phyloP scores from a whole-genome alignment of 1,284 basidiomycete species.

The Boletus albobrunnescens region DNA sequence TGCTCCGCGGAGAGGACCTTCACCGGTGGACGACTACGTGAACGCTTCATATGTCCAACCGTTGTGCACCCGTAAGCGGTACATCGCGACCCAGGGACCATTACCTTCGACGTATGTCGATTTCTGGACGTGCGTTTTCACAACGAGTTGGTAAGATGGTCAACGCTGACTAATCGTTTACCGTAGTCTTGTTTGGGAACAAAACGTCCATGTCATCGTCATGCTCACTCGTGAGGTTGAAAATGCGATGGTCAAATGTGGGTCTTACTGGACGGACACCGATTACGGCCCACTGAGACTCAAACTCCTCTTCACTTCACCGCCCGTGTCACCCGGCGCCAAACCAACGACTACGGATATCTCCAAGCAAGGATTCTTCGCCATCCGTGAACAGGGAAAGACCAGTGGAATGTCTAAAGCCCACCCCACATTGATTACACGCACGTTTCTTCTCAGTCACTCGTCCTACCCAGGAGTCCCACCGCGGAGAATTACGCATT shows the following conservation, averaged over 20 bases:
- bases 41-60: constrained; percentile 92
- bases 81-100: constrained; percentile 97
- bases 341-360: constrained; percentile 10
- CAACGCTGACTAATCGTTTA: constrained; percentile 9
- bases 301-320: constrained; percentile 59
- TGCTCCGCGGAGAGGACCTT: constrained; percentile 12
- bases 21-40: constrained; percentile 78
- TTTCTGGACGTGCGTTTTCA: constrained; percentile 86
- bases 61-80: constrained; percentile 71
- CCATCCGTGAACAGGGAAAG: constrained; percentile 23
- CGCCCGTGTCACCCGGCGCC: constrained; percentile 30
- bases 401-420: constrained; percentile 12
- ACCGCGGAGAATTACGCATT: constrained; percentile 65
- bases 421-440: constrained; percentile 49
- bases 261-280: constrained; percentile 81
- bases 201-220: constrained; percentile 74
- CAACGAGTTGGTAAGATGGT: background rate
- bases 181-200: constrained; percentile 73
- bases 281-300: constrained; percentile 70
- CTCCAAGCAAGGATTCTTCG: constrained; percentile 30
- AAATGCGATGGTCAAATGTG: constrained; percentile 86
- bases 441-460: constrained; percentile 69
- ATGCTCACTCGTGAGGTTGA: constrained; percentile 94
- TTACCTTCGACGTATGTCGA: constrained; percentile 85
- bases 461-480: constrained; percentile 52